These are phyloP conservation scores for Boletus subcaerulescens DNA, from an alignment of 768 basidiomycete species.

Conservation along the genomic window DNA sequence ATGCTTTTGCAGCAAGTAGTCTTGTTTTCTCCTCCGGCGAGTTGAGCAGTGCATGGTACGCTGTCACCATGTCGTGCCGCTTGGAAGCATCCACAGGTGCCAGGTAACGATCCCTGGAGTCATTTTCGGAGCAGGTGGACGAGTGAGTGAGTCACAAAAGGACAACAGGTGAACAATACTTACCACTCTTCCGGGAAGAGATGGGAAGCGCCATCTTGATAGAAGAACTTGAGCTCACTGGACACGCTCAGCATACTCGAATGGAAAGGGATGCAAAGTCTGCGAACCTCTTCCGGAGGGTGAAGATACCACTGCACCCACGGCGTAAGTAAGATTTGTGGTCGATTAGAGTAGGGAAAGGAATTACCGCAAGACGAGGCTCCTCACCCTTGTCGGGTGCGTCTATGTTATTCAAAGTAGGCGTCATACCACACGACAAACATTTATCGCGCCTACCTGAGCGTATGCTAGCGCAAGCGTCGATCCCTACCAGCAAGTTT, in stretches of 20 bases:
- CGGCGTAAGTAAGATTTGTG: not conserved
- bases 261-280: not conserved
- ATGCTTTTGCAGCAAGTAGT: constrained; percentile 72
- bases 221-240: constrained; percentile 87
- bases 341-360: not conserved
- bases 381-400: constrained; percentile 79
- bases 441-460: constrained; percentile 46
- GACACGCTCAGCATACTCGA: not conserved
- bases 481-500: constrained; percentile 54
- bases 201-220: constrained; percentile 80
- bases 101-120: constrained; percentile 74
- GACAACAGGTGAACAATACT: constrained; percentile 2
- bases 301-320: constrained; percentile 75
- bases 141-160: not conserved
- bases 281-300: constrained; percentile 68
- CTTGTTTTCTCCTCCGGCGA: constrained; percentile 65
- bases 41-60: constrained; percentile 80
- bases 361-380: constrained; percentile 68
- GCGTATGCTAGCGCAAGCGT: constrained; percentile 85
- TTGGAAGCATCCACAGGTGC: constrained; percentile 78
- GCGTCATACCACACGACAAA: not conserved
- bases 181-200: constrained; percentile 89
- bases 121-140: not conserved
- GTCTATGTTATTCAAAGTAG: constrained; percentile 38
- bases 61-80: constrained; percentile 74